Evolutionary conservation across 2,329 filamentous ascomycete species (phyloP).

Genomic region (Blastomyces emzantsi): DNA sequence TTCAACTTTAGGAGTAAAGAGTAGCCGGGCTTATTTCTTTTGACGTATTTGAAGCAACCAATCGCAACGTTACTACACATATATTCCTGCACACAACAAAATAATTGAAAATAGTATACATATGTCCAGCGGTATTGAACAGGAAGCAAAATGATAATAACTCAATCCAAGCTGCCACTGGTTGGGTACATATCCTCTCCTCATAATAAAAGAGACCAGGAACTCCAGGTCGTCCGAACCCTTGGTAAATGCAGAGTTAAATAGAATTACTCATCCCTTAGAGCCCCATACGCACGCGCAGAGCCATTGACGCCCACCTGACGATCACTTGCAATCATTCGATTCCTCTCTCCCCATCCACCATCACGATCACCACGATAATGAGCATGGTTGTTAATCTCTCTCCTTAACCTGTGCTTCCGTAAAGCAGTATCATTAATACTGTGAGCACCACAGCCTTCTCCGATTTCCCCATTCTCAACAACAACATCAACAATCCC

Average conservation of each 20-base stretch:
- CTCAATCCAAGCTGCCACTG: not conserved
- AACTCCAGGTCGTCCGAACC: not conserved
- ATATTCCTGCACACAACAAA: not conserved
- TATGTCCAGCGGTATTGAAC: not conserved
- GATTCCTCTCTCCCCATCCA: not conserved
- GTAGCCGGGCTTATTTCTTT: not conserved
- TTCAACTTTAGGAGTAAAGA: not conserved
- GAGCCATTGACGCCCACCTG: not conserved
- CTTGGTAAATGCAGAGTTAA: not conserved
- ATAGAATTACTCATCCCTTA: not conserved
- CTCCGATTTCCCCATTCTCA: slow-evolving; percentile 13
- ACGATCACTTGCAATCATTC: not conserved
- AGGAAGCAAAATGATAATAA: not conserved
- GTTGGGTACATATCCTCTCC: not conserved
- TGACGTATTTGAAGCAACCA: not conserved
- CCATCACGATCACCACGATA: not conserved
- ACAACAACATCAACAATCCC: slow-evolving; percentile 7
- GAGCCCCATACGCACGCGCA: not conserved
- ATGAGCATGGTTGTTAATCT: no score
- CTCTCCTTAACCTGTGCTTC: not conserved
- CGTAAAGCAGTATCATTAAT: not conserved
- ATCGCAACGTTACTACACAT: not conserved
- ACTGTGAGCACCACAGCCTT: slow-evolving; percentile 4
- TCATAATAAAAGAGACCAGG: not conserved
- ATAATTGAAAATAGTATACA: not conserved